A percentile compares a stretch with the other conserved stretches of the same genome.
These are phyloP conservation scores for Phytophthora europaea DNA, from an alignment of 352 stramenopile species.

Conservation along the genomic window DNA sequence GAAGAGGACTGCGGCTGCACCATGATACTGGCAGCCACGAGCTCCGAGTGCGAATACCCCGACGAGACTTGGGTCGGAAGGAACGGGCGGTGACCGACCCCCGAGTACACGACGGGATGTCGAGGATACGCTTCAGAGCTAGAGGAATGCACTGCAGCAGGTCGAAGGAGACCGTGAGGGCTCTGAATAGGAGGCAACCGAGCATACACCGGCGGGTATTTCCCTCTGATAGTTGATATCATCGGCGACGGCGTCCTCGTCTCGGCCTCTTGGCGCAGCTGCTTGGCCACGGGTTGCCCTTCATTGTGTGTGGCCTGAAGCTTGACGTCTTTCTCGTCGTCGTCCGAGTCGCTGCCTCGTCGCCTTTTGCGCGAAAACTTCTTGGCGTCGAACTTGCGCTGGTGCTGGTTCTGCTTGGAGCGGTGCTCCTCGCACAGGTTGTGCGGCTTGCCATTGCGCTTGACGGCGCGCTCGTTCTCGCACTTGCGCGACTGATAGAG, in stretches of 20 bases:
- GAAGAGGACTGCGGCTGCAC: constrained; percentile 21
- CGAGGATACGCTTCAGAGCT: constrained; percentile 24
- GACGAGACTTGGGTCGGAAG: constrained; percentile 18
- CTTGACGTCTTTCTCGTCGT: constrained; percentile 19
- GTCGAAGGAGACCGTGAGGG: constrained; percentile 7
- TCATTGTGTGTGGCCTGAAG: not conserved
- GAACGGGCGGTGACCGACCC: constrained; percentile 21
- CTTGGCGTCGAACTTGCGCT: constrained; percentile 87
- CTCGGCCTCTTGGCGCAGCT: constrained; percentile 19
- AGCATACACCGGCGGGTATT: constrained; percentile 3
- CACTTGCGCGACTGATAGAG: constrained; percentile 85
- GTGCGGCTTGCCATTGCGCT: constrained; percentile 82
- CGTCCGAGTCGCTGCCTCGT: constrained; percentile 34
- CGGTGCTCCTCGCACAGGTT: constrained; percentile 85
- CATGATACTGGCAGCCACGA: constrained; percentile 42
- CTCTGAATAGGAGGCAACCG: constrained; percentile 25
- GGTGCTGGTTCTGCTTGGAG: constrained; percentile 84
- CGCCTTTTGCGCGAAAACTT: constrained; percentile 72
- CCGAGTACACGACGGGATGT: constrained; percentile 10
- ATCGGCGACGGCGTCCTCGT: constrained; percentile 3
- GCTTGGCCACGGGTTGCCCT: constrained; percentile 6
- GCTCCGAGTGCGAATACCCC: constrained; percentile 45
- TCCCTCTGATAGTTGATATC: constrained; percentile 13
- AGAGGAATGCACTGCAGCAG: not conserved
- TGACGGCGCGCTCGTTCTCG: constrained; percentile 83